Evolutionary conservation across 176 grass and related monocot species (phyloP).

Genomic region (barley (Hordeum vulgare)): MorexV3_pseudomolecules_assembly NC_058518.1:1714073-1714572

Average conservation of each 20-base stretch:
- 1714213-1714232: neutral
- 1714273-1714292: neutral
- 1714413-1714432: neutral
- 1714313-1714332: neutral
- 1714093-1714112: neutral
- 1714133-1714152: neutral
- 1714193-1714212: neutral
- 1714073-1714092: neutral
- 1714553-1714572: too few species aligned
- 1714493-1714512: neutral
- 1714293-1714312: neutral
- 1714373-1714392: neutral
- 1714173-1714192: neutral
- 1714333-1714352: neutral
- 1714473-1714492: neutral
- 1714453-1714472: neutral
- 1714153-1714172: neutral
- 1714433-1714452: neutral
- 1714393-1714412: neutral
- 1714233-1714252: neutral
- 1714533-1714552: too few species aligned
- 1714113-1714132: neutral
- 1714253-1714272: neutral
- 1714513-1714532: too few species aligned
- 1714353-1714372: neutral